Conservation (phyloP, 305 asterid species). For the Solanum hybrid region DNA sequence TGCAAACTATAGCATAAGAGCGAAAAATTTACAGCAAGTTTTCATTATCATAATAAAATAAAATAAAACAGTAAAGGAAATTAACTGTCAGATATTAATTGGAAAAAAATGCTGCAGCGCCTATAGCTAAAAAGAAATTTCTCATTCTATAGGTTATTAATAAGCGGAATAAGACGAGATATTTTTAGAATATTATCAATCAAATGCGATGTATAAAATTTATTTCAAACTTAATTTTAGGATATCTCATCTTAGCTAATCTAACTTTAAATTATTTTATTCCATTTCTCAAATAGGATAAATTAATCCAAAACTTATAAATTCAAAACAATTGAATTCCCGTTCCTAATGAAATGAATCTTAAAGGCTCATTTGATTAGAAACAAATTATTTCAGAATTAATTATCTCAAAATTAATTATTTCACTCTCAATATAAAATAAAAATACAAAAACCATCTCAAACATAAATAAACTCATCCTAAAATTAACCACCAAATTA, state of each 20-base stretch:
- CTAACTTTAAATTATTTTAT: too few relatives aligned
- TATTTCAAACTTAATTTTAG: background rate
- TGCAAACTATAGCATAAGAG: too few relatives aligned
- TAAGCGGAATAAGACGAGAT: too few relatives aligned
- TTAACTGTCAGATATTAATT: background rate
- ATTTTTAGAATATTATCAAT: background rate
- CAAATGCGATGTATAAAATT: background rate
- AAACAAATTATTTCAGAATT: background rate
- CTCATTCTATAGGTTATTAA: background rate
- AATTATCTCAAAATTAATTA: background rate
- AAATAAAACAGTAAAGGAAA: background rate
- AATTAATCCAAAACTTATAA: background rate
- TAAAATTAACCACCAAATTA: too few relatives aligned
- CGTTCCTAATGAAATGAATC: background rate
- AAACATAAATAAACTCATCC: background rate
- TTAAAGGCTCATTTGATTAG: background rate
- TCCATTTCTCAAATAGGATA: too few relatives aligned
- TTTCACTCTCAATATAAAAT: background rate
- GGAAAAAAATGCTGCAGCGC: background rate
- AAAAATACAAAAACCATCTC: background rate
- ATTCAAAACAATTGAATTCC: background rate
- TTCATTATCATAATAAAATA: background rate
- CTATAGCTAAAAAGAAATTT: background rate
- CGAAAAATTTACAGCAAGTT: too few relatives aligned
- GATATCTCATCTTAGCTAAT: background rate